Evolutionary conservation across 2,329 filamentous ascomycete genomes (phyloP).

Genomic region (Orbilia ellipsospora): DNA sequence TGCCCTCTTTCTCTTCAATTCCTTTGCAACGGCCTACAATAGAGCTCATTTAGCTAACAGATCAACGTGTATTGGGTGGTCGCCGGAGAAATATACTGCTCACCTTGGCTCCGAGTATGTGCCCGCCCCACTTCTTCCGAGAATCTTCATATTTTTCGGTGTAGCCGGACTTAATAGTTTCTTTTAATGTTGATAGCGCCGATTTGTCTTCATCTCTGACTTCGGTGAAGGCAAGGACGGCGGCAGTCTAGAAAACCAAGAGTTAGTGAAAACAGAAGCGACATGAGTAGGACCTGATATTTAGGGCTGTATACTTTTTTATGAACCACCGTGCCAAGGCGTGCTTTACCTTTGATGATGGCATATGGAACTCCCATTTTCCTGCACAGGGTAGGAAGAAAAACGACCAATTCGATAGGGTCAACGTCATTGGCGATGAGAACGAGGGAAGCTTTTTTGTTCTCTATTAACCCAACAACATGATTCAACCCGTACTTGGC

Average conservation of each 20-base stretch:
- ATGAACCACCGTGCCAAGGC: slow-evolving; percentile 98
- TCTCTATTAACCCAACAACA: slow-evolving; percentile 95
- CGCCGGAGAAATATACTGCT: background rate
- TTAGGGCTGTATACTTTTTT: slow-evolving; percentile 81
- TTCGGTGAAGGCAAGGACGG: slow-evolving; percentile 94
- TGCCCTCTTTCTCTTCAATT: slow-evolving; percentile 79
- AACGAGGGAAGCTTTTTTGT: slow-evolving; percentile 99
- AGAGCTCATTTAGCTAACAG: slow-evolving; percentile 7
- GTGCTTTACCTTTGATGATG: slow-evolving; percentile 99
- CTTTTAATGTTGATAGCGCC: slow-evolving; percentile 96
- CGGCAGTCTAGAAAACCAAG: slow-evolving; percentile 76
- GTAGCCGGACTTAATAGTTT: slow-evolving; percentile 98
- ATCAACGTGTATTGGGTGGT: background rate
- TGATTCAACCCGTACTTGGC: slow-evolving; percentile 99
- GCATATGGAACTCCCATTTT: slow-evolving; percentile 99
- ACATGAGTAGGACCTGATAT: background rate
- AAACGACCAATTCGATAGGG: slow-evolving; percentile 99
- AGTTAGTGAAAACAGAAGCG: background rate
- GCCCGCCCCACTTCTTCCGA: slow-evolving; percentile 97
- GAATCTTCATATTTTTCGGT: slow-evolving; percentile 92
- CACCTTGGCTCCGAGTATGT: slow-evolving; percentile 98
- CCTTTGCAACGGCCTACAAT: slow-evolving; percentile 74
- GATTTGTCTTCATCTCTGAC: slow-evolving; percentile 98
- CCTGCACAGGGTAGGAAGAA: slow-evolving; percentile 97
- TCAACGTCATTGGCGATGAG: slow-evolving; percentile 99